Evolutionary conservation across 2,329 filamentous ascomycete genomes (phyloP).

Genomic region (Ophiosphaerella herpotricha): DNA sequence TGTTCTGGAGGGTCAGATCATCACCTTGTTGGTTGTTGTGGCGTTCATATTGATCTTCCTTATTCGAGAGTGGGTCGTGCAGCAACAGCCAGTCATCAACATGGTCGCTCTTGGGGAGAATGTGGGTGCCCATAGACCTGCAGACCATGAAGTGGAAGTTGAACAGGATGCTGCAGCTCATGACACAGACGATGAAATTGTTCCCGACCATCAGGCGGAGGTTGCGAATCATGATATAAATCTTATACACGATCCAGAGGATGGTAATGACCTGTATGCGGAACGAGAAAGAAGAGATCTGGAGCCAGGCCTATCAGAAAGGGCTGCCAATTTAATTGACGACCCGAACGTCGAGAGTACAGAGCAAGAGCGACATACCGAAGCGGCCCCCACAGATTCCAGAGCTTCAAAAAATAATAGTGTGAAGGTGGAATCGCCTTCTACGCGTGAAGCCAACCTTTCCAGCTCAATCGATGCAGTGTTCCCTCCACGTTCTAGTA

Average conservation of each 20-base stretch:
- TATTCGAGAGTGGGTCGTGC: constrained; percentile 96
- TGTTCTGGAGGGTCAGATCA: constrained; percentile 88
- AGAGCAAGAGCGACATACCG: neutral
- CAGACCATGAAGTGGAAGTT: constrained; percentile 30
- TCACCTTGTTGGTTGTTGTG: constrained; percentile 87
- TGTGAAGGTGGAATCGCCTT: neutral
- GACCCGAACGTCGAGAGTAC: neutral
- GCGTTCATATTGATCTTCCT: constrained; percentile 97
- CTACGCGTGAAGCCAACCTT: neutral
- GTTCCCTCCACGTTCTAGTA: constrained; percentile 19
- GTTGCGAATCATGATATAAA: constrained; percentile 4
- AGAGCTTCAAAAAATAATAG: neutral
- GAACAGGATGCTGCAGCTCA: constrained; percentile 13
- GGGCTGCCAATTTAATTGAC: too few species aligned
- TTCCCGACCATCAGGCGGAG: constrained; percentile 6
- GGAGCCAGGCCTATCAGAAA: too few species aligned
- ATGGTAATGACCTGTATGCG: neutral
- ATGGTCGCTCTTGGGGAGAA: constrained; percentile 58
- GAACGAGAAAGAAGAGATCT: neutral
- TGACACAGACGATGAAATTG: constrained; percentile 11
- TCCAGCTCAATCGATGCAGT: neutral
- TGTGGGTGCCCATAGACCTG: constrained; percentile 29
- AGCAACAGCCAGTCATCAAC: constrained; percentile 93
- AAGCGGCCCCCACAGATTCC: neutral
- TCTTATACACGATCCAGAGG: neutral